Conservation (phyloP, 2,329 filamentous ascomycete genomes). For the Geosmithia putterillii region DNA sequence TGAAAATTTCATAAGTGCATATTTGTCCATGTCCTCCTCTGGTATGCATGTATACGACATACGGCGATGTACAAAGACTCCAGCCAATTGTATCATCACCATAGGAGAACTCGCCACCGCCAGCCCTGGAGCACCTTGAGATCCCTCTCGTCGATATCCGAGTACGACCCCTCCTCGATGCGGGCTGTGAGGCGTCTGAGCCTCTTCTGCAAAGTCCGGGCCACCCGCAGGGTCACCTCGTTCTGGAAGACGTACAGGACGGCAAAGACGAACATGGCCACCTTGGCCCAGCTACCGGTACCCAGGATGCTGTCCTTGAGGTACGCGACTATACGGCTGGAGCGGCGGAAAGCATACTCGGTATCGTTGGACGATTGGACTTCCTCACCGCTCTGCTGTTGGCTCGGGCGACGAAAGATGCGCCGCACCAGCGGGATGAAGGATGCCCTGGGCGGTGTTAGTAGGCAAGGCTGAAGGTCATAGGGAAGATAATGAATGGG, state of each 20-base stretch:
- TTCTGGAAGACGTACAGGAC: conserved; percentile 47
- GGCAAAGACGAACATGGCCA: conserved; percentile 43
- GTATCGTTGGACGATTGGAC: conserved; percentile 32
- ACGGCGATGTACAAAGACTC: background rate
- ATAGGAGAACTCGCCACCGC: conserved; percentile 43
- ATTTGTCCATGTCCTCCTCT: too few species aligned
- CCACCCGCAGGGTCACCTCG: conserved; percentile 43
- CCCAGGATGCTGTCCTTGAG: conserved; percentile 33
- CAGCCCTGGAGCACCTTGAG: conserved; percentile 37
- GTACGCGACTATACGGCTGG: conserved; percentile 34
- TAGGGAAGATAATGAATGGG: background rate
- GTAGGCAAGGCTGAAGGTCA: conserved; percentile 2
- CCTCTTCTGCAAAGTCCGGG: conserved; percentile 35
- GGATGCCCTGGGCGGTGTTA: conserved; percentile 22
- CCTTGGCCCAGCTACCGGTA: conserved; percentile 30
- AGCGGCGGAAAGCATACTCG: conserved; percentile 42
- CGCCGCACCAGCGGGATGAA: conserved; percentile 39
- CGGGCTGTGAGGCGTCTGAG: conserved; percentile 33
- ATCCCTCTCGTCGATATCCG: conserved; percentile 33
- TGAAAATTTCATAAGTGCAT: too few species aligned
- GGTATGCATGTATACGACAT: too few species aligned
- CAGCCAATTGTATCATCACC: conserved; percentile 13
- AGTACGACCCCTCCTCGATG: conserved; percentile 30
- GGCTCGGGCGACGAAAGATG: conserved; percentile 34
- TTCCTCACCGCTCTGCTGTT: conserved; percentile 16